Base-by-base conservation (phyloP, 2,329 filamentous ascomycete genomes). In the Nakataea oryzae region DNA sequence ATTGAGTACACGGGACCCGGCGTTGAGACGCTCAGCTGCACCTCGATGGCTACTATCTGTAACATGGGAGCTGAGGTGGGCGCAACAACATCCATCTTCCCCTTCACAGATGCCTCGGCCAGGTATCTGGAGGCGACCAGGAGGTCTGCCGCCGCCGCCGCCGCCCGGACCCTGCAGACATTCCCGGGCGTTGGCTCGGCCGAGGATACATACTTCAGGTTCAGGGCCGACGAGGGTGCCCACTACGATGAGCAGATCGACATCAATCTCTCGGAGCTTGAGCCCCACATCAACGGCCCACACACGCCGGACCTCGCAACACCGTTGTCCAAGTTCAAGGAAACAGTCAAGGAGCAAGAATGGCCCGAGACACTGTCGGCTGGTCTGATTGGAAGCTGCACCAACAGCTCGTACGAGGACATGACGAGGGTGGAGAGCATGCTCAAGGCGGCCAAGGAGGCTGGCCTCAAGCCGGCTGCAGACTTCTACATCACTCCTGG, bases 391-490 rank as follows among this genome's bases (percentile, higher is more conserved):
- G 95, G 95, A 64, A 96, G 92, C 78, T 99, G 95, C 81, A 99
- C 95, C 60, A 99, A 99, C 82, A 96, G 91, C 74, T 97, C 95
- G 2, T 99, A 97, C 74, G 89, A 97, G 76, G 95, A 99, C 73
- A 99, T 99, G 95, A 96, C 93, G 47, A 88, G 93, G 65, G 91
- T 93, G 17, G 93, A 97, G 76, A 86, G 92, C 71, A 85, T 99
- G 62, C 91, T 97, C 63, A 93, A 93, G 75, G 93, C 97, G 74
- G 95, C 95, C 12, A 83, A 87, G 61, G 86, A 87, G 63, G 95
- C 92, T n/a, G 95, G 95, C 21, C 80, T 99, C 64, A 90, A 91
- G 78, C 92, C 95, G 54, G 91, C 88, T 70, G 86, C 91, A 2
- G 89, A 93, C 71, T 97, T 99, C 77, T 97, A 96, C 77, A 90